phyloP scores from a whole-genome alignment of 495 filamentous ascomycete species.

The Aspergillus haitiensis region DNA sequence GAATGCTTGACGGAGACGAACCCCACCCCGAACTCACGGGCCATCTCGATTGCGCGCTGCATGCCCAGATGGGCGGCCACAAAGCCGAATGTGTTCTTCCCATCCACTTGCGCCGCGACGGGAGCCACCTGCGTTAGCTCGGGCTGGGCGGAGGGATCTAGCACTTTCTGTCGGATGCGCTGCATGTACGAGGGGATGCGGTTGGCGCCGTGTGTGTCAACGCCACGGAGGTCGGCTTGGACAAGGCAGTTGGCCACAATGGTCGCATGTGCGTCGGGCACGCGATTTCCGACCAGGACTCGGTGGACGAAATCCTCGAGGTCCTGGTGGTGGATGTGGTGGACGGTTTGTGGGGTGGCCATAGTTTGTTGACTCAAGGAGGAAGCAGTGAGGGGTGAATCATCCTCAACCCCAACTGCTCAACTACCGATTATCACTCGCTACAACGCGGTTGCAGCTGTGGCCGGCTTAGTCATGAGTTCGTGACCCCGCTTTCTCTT shows the following conservation, averaged over 20 bases:
- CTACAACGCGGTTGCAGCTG: too few relatives aligned
- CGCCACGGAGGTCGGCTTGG: conserved; percentile 71
- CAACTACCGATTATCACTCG: too few relatives aligned
- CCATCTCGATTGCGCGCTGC: conserved; percentile 62
- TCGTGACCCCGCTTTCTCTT: too few relatives aligned
- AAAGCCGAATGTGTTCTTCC: conserved; percentile 73
- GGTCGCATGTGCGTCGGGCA: conserved; percentile 53
- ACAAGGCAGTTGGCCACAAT: conserved; percentile 65
- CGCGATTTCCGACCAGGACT: conserved; percentile 59
- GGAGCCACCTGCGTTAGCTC: conserved; percentile 60
- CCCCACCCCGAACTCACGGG: conserved; percentile 65
- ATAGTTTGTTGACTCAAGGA: too few relatives aligned
- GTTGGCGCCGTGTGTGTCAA: conserved; percentile 77
- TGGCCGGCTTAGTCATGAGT: too few relatives aligned
- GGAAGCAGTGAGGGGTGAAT: too few relatives aligned
- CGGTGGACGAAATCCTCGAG: conserved; percentile 42
- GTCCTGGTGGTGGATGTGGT: conserved; percentile 28
- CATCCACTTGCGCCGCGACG: conserved; percentile 66
- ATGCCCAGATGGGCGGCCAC: conserved; percentile 64
- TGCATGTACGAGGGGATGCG: conserved; percentile 74
- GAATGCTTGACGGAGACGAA: conserved; percentile 70
- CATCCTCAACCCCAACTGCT: too few relatives aligned
- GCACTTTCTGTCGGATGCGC: conserved; percentile 63
- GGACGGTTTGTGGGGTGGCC: conserved; percentile 23
- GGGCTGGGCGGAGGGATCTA: conserved; percentile 59